Evolutionary conservation across 345 rosid species (phyloP).

Genomic region (Hibiscus syriacus): DNA sequence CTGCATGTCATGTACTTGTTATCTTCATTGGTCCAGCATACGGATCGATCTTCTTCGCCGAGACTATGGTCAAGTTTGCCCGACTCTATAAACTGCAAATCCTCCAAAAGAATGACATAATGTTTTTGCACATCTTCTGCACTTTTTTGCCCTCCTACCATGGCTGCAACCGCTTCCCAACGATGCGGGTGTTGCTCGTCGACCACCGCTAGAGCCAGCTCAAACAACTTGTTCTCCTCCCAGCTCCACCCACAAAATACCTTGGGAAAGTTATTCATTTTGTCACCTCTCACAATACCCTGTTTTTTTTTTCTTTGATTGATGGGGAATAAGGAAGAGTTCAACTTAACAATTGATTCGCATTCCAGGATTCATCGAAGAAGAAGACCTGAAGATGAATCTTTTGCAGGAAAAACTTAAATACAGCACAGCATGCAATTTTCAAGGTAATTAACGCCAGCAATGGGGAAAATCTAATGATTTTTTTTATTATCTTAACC

Average conservation of each 20-base stretch:
- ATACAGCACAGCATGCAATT: slow-evolving; percentile 7
- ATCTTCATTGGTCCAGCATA: slow-evolving; percentile 42
- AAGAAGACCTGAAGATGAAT: too few species aligned
- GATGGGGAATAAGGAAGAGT: slow-evolving; percentile 3
- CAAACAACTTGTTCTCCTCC: slow-evolving; percentile 73
- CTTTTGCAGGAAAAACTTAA: slow-evolving; percentile 25
- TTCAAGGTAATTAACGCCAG: background rate
- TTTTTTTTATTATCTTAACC: background rate
- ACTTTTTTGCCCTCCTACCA: slow-evolving; percentile 58
- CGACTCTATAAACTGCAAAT: slow-evolving; percentile 50
- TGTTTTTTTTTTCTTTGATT: too few species aligned
- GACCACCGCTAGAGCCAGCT: slow-evolving; percentile 59
- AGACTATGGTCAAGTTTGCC: slow-evolving; percentile 49
- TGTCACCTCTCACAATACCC: background rate
- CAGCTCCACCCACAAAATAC: slow-evolving; percentile 54
- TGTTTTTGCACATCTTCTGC: slow-evolving; percentile 50
- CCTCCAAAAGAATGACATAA: slow-evolving; percentile 53
- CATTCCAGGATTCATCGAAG: slow-evolving; percentile 29
- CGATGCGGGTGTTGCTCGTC: slow-evolving; percentile 48
- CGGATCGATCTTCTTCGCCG: slow-evolving; percentile 16
- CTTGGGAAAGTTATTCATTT: slow-evolving; percentile 28
- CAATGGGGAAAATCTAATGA: slow-evolving; percentile 6
- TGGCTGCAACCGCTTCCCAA: slow-evolving; percentile 55
- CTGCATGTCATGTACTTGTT: slow-evolving; percentile 17
- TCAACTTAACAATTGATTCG: background rate